These are phyloP conservation scores for Rickenella mellea DNA, from an alignment of 768 basidiomycete species.

Conservation along the genomic window DNA sequence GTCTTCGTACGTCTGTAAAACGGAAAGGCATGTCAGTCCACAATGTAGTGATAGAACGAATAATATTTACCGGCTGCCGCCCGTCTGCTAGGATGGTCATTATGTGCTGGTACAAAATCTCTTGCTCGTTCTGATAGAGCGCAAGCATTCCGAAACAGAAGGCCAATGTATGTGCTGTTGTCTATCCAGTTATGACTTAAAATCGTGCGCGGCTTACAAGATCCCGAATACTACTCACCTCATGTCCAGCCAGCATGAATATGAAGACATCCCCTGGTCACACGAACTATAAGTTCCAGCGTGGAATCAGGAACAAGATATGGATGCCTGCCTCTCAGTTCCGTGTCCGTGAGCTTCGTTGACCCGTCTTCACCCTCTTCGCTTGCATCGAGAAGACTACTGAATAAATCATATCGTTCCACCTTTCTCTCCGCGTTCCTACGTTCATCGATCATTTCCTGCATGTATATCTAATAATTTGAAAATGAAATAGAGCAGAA, in stretches of 20 bases:
- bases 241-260: conserved; percentile 51
- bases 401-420: conserved; percentile 42
- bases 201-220: neutral
- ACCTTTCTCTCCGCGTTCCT: conserved; percentile 23
- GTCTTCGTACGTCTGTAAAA: neutral
- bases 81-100: conserved; percentile 12
- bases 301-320: too few species aligned
- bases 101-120: conserved; percentile 24
- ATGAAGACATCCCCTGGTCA: conserved; percentile 22
- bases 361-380: conserved; percentile 17
- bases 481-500: neutral
- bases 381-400: conserved; percentile 41
- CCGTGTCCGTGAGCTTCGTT: conserved; percentile 31
- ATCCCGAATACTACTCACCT: conserved; percentile 23
- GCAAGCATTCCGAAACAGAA: conserved; percentile 31
- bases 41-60: neutral
- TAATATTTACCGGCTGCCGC: conserved; percentile 12
- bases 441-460: conserved; percentile 43
- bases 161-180: conserved; percentile 26
- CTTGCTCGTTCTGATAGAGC: conserved; percentile 29
- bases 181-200: conserved; percentile 13
- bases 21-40: conserved; percentile 3
- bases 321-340: conserved; percentile 30
- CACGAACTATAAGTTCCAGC: too few species aligned
- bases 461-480: conserved; percentile 29